Percentiles rank a stretch among this genome's conserved stretches.
Evolutionary conservation across 1,284 basidiomycete species (phyloP).

Genomic region (Apiotrichum sp.): DNA sequence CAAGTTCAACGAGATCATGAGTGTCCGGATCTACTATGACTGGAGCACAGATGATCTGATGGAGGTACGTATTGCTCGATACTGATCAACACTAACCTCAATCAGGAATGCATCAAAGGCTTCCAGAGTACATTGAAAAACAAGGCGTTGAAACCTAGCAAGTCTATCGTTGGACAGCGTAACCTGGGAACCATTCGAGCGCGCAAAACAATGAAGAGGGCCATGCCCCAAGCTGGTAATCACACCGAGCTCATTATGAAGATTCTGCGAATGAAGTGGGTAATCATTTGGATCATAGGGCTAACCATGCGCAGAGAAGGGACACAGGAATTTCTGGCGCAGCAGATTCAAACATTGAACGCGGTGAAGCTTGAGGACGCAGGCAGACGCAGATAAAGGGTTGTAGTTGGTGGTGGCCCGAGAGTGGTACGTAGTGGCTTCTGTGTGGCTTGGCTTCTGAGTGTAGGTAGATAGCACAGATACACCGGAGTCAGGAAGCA

Average conservation of each 20-base stretch:
- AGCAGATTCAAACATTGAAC: constrained; percentile 57
- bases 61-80: constrained; percentile 53
- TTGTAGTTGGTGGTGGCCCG: no score
- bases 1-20: constrained; percentile 88
- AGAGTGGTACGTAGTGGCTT: no score
- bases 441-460: no score
- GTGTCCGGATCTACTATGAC: constrained; percentile 87
- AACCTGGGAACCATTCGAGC: constrained; percentile 95
- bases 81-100: constrained; percentile 5
- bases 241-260: constrained; percentile 81
- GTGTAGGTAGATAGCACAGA: no score
- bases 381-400: no score
- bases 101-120: constrained; percentile 79
- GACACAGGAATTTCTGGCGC: constrained; percentile 80
- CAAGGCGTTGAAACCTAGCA: constrained; percentile 72
- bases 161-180: constrained; percentile 74
- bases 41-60: constrained; percentile 88
- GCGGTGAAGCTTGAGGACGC: constrained; percentile 28
- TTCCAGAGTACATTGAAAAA: constrained; percentile 63
- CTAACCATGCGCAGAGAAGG: constrained; percentile 56
- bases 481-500: no score
- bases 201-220: constrained; percentile 84
- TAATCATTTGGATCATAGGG: constrained; percentile 10
- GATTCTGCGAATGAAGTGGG: constrained; percentile 85
- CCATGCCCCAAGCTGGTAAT: constrained; percentile 59